Evolutionary conservation across 192 early-diverging fungal genomes (phyloP), one percentile per base, ranked within the genome.

Genomic region (Gonapodya sp.): DNA sequence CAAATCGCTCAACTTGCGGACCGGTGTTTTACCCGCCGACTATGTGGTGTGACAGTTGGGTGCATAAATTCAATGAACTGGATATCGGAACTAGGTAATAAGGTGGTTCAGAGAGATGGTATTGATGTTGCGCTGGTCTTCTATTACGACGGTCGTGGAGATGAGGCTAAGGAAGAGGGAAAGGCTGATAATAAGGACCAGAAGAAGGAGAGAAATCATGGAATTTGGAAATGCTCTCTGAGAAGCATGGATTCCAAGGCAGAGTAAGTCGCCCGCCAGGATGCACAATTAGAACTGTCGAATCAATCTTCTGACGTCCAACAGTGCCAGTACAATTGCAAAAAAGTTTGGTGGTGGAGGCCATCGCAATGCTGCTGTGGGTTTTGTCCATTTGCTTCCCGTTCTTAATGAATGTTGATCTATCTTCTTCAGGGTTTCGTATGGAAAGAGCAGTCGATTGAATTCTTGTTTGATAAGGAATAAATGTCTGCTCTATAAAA

Each of bases 261-360:
- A 24, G 46, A 64, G 46, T 64, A 24, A 64, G 46, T 64, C 24
- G 46, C 24, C 8, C 46, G 24, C 8, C 46, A 24, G 8, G 46
- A 16, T 8, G 46, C 8, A 8, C 46, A 64, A 64, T 24, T 24
- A 8, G 46, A 8, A 64, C 8, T 24, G 8, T 64, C 46, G 24
- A 8, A 64, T 64, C 46, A 64, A 8, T 64, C 46, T 64, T 24
- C 8, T 64, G n/a, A n/a, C n/a, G n/a, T n/a, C n/a, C 46, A 64
- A 16, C 46, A 64, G 46, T 24, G 46, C 46, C 8, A 64, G 46
- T 24, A 24, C 46, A 8, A 64, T 64, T 24, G 46, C 46, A 24
- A 64, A 77, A 34, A 77, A 32, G 75, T 77, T 77, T 77, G 75
- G 75, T 33, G 75, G 75, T 2, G 75, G 75, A 2, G 75, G 75